Evolutionary conservation across 2,329 filamentous ascomycete genomes (phyloP), one percentile per base, ranked within the genome.

Genomic region (Hymenoscyphus albidus): DNA sequence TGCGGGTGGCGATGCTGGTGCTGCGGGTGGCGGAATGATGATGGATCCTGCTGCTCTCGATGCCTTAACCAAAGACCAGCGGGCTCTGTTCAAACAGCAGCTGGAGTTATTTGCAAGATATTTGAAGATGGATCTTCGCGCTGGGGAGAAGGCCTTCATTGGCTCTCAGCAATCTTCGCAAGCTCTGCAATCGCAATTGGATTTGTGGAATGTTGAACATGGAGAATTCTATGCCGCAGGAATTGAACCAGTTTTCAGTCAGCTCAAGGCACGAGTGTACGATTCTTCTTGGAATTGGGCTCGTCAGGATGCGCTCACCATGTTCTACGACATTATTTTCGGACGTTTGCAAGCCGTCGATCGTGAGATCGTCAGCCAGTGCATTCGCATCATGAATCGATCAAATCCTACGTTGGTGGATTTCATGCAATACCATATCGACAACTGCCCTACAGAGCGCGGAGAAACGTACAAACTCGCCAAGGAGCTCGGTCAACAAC

Each of bases 271-370:
- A 39, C 90, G 95, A 75, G 88, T 95, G 10, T 99, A 99, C 80
- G 95, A 99, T 77, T 98, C 95, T 0, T 96, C 93, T 0, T 99
- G 95, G 95, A 99, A 99, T 78, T 99, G 95, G 95, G 95, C 93
- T 67, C 90, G 95, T 61, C 95, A 99, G 77, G 95, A 99, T 77
- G 95, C 94, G 35, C 86, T 99, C 62, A 95, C 85, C 81, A 99
- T 99, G 94, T 99, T 95, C 82, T 99, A 93, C 80, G 95, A 99
- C 75, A 96, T 99, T 75, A 97, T 99, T 75, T 99, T 99, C 73
- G 95, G 95, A 65, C 88, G 95, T 67, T 87, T 99, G 62, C 88
- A 95, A 81, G 92, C 89, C 59, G 91, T 99, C 51, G 95, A 99
- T 74, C 91, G 95, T 69, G 95, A 99, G 78, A 99, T 98, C 73